Evolutionary conservation across 352 stramenopile species (phyloP).

Genomic region (Phytophthora fragariae): DNA sequence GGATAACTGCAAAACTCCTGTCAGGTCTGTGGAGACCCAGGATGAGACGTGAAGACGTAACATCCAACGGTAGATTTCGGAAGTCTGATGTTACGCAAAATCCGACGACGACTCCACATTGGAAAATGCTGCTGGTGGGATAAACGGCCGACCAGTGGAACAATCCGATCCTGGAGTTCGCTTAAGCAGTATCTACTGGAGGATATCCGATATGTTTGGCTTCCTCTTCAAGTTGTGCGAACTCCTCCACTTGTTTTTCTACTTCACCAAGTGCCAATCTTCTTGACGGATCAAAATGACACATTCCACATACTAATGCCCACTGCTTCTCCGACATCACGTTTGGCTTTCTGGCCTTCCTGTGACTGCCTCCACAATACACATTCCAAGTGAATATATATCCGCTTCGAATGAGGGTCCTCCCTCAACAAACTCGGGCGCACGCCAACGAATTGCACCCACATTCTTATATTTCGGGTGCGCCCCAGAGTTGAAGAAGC

Average conservation of each 20-base stretch:
- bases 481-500: background rate
- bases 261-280: constrained; percentile 1
- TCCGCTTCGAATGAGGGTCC: constrained; percentile 9
- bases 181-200: no score
- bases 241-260: background rate
- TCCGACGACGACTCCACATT: no score
- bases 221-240: background rate
- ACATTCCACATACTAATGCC: constrained; percentile 7
- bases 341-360: background rate
- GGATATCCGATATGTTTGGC: background rate
- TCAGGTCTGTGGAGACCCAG: no score
- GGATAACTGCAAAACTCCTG: no score
- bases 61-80: no score
- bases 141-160: no score
- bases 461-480: background rate
- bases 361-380: constrained; percentile 7
- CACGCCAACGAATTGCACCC: constrained; percentile 5
- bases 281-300: constrained; percentile 4
- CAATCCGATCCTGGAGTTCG: no score
- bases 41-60: no score
- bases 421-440: constrained; percentile 2
- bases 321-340: constrained; percentile 10
- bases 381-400: constrained; percentile 13
- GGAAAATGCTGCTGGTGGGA: no score
- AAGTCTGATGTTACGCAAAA: no score